Evolutionary conservation across 805 yeast genomes (phyloP), one percentile per base, ranked within the genome.

Genomic region (Saccharomycopsis amapae): DNA sequence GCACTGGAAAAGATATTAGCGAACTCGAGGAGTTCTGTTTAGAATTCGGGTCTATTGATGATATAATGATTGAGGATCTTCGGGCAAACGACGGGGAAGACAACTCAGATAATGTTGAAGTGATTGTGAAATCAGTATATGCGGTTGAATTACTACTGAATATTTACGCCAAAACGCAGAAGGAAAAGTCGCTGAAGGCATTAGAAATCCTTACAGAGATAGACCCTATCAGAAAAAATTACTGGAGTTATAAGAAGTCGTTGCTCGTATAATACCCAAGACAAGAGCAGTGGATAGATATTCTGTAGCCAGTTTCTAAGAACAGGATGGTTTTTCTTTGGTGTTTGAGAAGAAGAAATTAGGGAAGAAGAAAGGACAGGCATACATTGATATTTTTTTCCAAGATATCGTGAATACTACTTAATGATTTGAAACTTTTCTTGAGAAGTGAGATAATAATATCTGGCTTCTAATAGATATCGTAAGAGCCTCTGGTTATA

Each of bases 91-190:
- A 51, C 13, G 59, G 52, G 5, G 52, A 50, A 6, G 49, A 55
- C n/a, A 50, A 49, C 6, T 48, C 42, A 10, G 54, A 50, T 2
- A 43, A 53, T 7, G 51, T 58, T 25, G 57, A 61, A 41, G 40
- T 43, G 5, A 38, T 46, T 5, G 58, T 74, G 1, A 59, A 59
- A 46, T 78, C 87, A 2, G 65, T 79, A 0, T 76, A 69, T 51
- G 94, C 94, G 0, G 59, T 81, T 35, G 90, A 85, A 55, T 49
- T 74, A 6, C 62, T 83, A 30, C 81, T 81, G 0, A 69, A 69
- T 35, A 71, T 82, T 1, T 73, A 73, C 49, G 48, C 62, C 31
- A 49, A 58, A 17, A 50, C 52, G 17, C 55, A 65, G 6, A 37
- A 45, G 1, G 55, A 53, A 1, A 57, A 63, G 37, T 73, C 84